Evolutionary conservation across 2,329 filamentous ascomycete species (phyloP).

Genomic region (Fonsecaea pedrosoi): DNA sequence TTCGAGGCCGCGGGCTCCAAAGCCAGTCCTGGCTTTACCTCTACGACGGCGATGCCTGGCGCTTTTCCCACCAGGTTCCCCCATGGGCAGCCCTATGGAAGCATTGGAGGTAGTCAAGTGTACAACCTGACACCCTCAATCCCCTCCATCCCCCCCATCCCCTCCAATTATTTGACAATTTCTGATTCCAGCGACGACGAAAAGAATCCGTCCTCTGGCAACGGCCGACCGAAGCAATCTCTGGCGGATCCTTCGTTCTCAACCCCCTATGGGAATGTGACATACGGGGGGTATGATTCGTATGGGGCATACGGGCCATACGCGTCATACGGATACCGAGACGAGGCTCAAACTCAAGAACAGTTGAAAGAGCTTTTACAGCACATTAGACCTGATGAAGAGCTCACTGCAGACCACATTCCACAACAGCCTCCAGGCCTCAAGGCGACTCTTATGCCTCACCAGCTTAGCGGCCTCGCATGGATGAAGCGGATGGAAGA

Average conservation of each 20-base stretch:
- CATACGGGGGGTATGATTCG: neutral
- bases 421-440: constrained; percentile 69
- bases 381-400: constrained; percentile 75
- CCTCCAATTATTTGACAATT: neutral
- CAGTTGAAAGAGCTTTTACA: constrained; percentile 73
- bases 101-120: constrained; percentile 31
- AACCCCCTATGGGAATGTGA: neutral
- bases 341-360: constrained; percentile 63
- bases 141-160: neutral
- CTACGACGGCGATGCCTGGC: constrained; percentile 30
- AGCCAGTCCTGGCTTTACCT: constrained; percentile 9
- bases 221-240: neutral
- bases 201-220: neutral
- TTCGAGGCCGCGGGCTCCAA: neutral
- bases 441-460: constrained; percentile 73
- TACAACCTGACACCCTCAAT: constrained; percentile 20
- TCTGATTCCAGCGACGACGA: constrained; percentile 2
- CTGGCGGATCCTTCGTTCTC: neutral
- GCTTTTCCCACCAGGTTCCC: constrained; percentile 33
- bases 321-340: constrained; percentile 37
- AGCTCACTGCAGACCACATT: constrained; percentile 64
- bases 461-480: constrained; percentile 77
- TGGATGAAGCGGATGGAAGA: constrained; percentile 80
- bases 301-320: neutral
- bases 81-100: constrained; percentile 18